These are phyloP conservation scores for Mytilinidion resinicola DNA, from an alignment of 495 filamentous ascomycete species.

Conservation along the genomic window DNA sequence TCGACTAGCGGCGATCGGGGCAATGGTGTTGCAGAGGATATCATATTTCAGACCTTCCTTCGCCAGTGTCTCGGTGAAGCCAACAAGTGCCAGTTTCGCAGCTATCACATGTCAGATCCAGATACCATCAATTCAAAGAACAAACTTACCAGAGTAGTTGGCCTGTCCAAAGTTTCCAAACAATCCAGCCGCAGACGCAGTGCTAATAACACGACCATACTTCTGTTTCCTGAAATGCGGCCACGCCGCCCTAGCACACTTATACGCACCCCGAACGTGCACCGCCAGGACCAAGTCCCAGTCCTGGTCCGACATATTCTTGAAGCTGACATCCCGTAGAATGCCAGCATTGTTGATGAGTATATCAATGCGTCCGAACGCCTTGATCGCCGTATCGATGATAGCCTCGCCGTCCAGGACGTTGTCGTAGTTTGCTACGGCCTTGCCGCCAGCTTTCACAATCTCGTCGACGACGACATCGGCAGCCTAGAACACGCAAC, in stretches of 20 bases:
- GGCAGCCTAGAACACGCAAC: slow-evolving; percentile 52
- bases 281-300: slow-evolving; percentile 94
- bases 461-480: slow-evolving; percentile 97
- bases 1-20: slow-evolving; percentile 89
- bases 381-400: slow-evolving; percentile 91
- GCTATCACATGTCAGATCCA: slow-evolving; percentile 43
- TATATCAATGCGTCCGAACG: slow-evolving; percentile 87
- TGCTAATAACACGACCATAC: slow-evolving; percentile 94
- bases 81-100: slow-evolving; percentile 92
- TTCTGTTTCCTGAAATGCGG: slow-evolving; percentile 98
- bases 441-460: slow-evolving; percentile 84
- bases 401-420: slow-evolving; percentile 92
- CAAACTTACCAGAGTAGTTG: slow-evolving; percentile 74
- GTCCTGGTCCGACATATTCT: slow-evolving; percentile 96
- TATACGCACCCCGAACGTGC: slow-evolving; percentile 92
- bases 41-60: slow-evolving; percentile 99
- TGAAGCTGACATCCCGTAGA: slow-evolving; percentile 91
- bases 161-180: slow-evolving; percentile 94
- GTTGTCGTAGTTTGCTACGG: slow-evolving; percentile 96
- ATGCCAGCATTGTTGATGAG: slow-evolving; percentile 98
- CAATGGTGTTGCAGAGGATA: slow-evolving; percentile 93
- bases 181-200: slow-evolving; percentile 87
- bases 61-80: slow-evolving; percentile 95
- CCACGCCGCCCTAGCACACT: slow-evolving; percentile 95
- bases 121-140: not conserved